Percentiles rank a stretch among this genome's conserved stretches.
Evolutionary conservation across 2,329 filamentous ascomycete genomes (phyloP).

Genomic region (Clathrospora elynae): DNA sequence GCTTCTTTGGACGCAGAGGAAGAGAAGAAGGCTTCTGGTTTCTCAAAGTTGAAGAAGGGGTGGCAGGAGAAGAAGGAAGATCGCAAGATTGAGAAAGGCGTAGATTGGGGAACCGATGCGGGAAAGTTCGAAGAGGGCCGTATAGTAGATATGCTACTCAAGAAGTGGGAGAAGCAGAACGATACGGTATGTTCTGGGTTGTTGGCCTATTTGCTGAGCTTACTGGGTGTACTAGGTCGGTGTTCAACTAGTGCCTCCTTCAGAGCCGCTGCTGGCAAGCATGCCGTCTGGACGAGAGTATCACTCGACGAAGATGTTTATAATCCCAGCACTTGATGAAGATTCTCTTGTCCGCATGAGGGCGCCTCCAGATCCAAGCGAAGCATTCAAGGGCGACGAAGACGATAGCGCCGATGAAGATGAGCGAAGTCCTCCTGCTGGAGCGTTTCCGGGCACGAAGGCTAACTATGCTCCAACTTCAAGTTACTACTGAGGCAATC

Average conservation of each 20-base stretch:
- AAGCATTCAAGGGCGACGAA: conserved; percentile 46
- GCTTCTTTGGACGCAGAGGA: conserved; percentile 47
- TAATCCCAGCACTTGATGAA: conserved; percentile 67
- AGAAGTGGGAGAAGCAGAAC: conserved; percentile 91
- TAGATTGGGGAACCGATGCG: conserved; percentile 78
- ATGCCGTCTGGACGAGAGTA: conserved; percentile 91
- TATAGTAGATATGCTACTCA: conserved; percentile 83
- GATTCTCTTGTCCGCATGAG: conserved; percentile 65
- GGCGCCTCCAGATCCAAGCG: conserved; percentile 59
- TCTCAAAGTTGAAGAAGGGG: conserved; percentile 72
- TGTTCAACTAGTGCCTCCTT: conserved; percentile 74
- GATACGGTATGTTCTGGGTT: conserved; percentile 69
- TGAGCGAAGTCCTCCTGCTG: conserved; percentile 35
- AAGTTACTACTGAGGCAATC: conserved; percentile 38
- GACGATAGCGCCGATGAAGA: conserved; percentile 47
- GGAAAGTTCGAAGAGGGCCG: conserved; percentile 83
- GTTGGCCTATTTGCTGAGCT: background rate
- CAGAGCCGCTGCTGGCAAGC: conserved; percentile 71
- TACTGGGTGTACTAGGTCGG: conserved; percentile 64
- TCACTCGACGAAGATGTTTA: conserved; percentile 71
- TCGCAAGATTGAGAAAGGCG: conserved; percentile 73
- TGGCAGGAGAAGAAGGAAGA: conserved; percentile 81
- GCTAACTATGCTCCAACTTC: conserved; percentile 38
- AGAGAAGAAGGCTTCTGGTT: conserved; percentile 58
- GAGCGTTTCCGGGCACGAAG: conserved; percentile 46